These are phyloP conservation scores for Pichia membranifaciens DNA, from an alignment of 805 yeast genomes.

Conservation along the genomic window DNA sequence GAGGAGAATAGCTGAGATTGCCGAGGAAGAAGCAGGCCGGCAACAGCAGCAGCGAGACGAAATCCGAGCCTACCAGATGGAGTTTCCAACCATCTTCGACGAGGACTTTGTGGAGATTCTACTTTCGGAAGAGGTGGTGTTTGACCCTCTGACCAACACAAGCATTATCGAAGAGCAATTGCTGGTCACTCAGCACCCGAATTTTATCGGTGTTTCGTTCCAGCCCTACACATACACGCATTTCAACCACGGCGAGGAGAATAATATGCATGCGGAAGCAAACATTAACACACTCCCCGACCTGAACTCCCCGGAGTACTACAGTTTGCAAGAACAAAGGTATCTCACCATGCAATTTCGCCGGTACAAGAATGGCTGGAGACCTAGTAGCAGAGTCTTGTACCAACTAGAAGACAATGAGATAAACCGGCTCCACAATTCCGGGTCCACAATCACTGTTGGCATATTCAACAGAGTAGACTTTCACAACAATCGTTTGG, in stretches of 20 bases:
- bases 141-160: background rate
- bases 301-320: background rate
- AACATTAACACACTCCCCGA: no score
- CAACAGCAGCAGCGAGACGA: background rate
- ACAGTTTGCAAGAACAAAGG: background rate
- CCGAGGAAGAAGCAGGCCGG: background rate
- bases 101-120: background rate
- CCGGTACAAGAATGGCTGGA: background rate
- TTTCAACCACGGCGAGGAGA: background rate
- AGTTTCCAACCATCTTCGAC: background rate
- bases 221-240: no score
- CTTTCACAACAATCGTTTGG: background rate
- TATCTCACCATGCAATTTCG: background rate
- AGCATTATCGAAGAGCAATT: background rate
- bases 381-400: background rate
- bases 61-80: background rate
- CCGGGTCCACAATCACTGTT: background rate
- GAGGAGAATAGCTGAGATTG: background rate
- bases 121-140: background rate
- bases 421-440: background rate
- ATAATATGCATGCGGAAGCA: background rate
- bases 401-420: background rate
- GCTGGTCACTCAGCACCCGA: no score
- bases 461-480: background rate
- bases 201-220: no score